Percentiles rank a stretch among this genome's conserved stretches.
Evolutionary conservation across 139 green algal genomes (phyloP).

Genomic region (Pycnococcus provasolii): DNA sequence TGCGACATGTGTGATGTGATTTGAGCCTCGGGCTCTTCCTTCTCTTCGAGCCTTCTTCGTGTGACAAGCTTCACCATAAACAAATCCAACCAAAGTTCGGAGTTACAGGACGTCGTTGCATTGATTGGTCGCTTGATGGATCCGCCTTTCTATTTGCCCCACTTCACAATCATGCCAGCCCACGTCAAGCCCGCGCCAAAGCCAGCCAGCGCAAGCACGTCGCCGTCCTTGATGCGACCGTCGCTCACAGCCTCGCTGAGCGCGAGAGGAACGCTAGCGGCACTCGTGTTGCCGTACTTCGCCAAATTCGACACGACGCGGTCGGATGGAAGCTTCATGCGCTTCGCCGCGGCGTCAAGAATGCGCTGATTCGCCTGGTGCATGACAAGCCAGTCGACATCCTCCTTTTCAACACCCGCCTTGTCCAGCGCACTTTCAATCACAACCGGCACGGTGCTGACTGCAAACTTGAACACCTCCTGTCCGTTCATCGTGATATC

Average conservation of each 20-base stretch:
- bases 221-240: constrained; percentile 54
- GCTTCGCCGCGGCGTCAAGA: constrained; percentile 70
- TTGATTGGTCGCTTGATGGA: background rate
- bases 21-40: too few relatives aligned
- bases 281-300: constrained; percentile 94
- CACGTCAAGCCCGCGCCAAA: constrained; percentile 92
- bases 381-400: constrained; percentile 85
- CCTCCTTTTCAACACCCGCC: constrained; percentile 47
- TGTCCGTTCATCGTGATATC: constrained; percentile 89
- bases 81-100: too few relatives aligned
- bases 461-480: constrained; percentile 98
- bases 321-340: constrained; percentile 54
- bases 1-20: too few relatives aligned
- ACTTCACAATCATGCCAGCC: constrained; percentile 78
- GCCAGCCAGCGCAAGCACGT: constrained; percentile 74
- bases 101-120: too few relatives aligned
- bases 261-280: constrained; percentile 86
- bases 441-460: constrained; percentile 76
- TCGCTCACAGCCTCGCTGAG: constrained; percentile 82
- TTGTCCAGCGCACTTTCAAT: constrained; percentile 62
- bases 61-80: too few relatives aligned
- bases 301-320: constrained; percentile 69
- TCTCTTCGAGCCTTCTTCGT: too few relatives aligned
- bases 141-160: constrained; percentile 48
- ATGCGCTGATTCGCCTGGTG: constrained; percentile 97